Evolutionary conservation across 2,329 filamentous ascomycete genomes (phyloP), one percentile per base, ranked within the genome.

Genomic region (Diaporthe citrichinensis): DNA sequence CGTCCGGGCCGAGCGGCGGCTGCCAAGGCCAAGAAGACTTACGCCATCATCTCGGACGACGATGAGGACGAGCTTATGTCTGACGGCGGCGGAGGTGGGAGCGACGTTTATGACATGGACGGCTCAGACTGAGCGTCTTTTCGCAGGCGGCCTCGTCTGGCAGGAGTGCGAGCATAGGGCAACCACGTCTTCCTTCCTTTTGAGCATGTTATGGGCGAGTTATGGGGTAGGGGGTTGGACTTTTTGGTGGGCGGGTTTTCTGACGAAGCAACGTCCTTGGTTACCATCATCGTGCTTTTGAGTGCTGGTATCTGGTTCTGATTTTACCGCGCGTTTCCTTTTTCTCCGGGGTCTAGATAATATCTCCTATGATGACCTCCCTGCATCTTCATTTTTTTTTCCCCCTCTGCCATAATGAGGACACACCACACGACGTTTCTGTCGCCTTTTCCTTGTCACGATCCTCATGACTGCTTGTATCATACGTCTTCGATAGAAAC

Each of bases 1-100:
- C 81, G 86, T 59, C 84, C 86, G 2, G 84, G 85, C 10, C 84
- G 86, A 4, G 84, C 85, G 1, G 83, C 85, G 4, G 82, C 84
- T 9, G 79, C 83, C 10, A 87, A 84, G 79, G 79, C 81, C 57
- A 87, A 85, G 80, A 77, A 77, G 71, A 75, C 73, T 23, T 77
- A 75, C n/a, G 76, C 69, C 23, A 84, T 85, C 0, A 81, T 85
- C 65, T 84, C 86, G 44, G 77, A 86, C 65, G 77, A 83, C 51
- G 80, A 81, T 4, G 82, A 85, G 7, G 83, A 83, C 8, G 81
- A 83, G 20, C 79, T 81, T 9, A 79, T 78, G 25, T 78, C 72
- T 9, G 79, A 78, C 71, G 83, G 83, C n/a, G 82, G 80, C 17
- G 78, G 79, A 49, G 71, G 58, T 57, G 78, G 81, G 39, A 82